Conservation (phyloP, 75 land plant genomes). For the Chamaecyparis obtusa region DNA sequence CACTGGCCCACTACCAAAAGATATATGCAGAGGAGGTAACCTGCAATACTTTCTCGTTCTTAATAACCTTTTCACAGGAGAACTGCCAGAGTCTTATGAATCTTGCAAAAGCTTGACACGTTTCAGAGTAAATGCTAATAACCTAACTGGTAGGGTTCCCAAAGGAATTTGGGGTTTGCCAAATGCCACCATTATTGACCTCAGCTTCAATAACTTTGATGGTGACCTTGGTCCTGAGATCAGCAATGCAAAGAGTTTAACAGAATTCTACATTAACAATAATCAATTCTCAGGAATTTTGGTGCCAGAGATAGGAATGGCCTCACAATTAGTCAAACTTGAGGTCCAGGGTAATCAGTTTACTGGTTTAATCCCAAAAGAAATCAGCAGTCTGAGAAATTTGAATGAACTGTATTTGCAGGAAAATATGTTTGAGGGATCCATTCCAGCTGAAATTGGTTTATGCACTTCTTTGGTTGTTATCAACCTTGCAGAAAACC, state of each 20-base stretch:
- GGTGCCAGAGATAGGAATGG: constrained; percentile 58
- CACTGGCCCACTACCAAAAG: constrained; percentile 64
- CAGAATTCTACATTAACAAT: constrained; percentile 23
- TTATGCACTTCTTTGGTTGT: constrained; percentile 45
- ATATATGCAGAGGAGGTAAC: constrained; percentile 46
- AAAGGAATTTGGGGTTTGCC: constrained; percentile 77
- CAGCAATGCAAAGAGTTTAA: constrained; percentile 30
- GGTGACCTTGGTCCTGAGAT: constrained; percentile 57
- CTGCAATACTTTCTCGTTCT: constrained; percentile 56
- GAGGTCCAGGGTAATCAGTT: constrained; percentile 49
- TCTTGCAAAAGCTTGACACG: constrained; percentile 56
- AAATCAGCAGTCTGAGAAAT: constrained; percentile 48
- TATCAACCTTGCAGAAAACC: constrained; percentile 61
- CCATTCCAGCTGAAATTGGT: constrained; percentile 64
- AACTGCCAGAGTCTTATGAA: constrained; percentile 61
- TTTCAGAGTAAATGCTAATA: constrained; percentile 59
- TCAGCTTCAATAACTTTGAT: constrained; percentile 50
- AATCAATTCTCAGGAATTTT: constrained; percentile 63
- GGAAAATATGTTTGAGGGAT: constrained; percentile 48
- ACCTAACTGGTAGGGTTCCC: constrained; percentile 67
- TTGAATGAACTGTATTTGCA: constrained; percentile 58
- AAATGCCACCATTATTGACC: constrained; percentile 50
- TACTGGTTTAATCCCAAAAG: constrained; percentile 59
- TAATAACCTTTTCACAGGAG: constrained; percentile 65
- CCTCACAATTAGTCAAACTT: constrained; percentile 38